Evolutionary conservation across 352 stramenopile genomes (phyloP), one percentile per base, ranked within the genome.

Genomic region (Aphanomyces invadans): DNA sequence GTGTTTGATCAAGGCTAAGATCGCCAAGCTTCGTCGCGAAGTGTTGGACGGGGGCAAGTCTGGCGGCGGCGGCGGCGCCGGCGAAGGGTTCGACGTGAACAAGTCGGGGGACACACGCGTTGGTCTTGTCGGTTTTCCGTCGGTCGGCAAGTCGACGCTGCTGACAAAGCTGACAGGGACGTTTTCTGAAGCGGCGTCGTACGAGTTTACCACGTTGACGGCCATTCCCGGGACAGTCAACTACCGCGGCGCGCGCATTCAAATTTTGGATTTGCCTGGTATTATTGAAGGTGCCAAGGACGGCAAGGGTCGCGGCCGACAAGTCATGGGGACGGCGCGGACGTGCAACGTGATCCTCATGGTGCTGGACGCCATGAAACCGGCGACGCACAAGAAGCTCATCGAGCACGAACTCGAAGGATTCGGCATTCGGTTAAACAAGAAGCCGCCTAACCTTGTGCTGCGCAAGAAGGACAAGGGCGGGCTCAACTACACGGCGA

Each of bases 161-260:
- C 76, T 99, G 21, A 98, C 92, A 0, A 97, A 97, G 59, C 79
- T 99, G 31, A 99, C 97, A 5, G 96, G 94, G 38, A 99, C 96
- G 15, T 90, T 91, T 72, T 97, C 82, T 21, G 95, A 99, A 74
- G 89, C 96, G 0, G 95, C 95, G 53, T 93, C 88, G 28, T 99
- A 99, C 76, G 96, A 99, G 81, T 99, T 99, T 79, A 99, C 97
- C 60, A 99, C 97, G 51, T 83, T 99, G 32, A 99, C 97, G 28
- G 97, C 94, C 65, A 99, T 99, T 72, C 97, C 94, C 0, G 97
- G 97, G 29, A 98, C 94, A 54, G 89, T 99, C 72, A 89, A 98
- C 75, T 99, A 99, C 82, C 93, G 83, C 32, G 83, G 83, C 52
- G 83, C 83, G 9, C 81, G 83, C 49, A 92, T 92, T 71, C 86